Percentiles rank a stretch among this genome's conserved stretches.
Evolutionary conservation across 192 early-diverging fungal genomes (phyloP).

Genomic region (Coemansia sp.): DNA sequence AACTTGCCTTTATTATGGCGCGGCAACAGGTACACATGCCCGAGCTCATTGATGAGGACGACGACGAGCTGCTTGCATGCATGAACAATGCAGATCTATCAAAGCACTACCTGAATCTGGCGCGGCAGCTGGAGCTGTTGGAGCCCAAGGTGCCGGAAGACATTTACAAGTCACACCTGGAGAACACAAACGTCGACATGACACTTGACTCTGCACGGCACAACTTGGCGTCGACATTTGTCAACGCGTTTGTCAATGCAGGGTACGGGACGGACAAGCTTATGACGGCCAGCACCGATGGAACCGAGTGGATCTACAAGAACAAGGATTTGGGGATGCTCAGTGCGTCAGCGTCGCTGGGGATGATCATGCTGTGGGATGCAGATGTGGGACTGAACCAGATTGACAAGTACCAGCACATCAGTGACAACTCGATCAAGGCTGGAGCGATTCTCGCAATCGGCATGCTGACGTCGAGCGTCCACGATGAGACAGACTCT

Average conservation of each 20-base stretch:
- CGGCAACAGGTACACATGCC: conserved; percentile 82
- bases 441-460: conserved; percentile 93
- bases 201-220: conserved; percentile 92
- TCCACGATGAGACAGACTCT: conserved; percentile 88
- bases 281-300: conserved; percentile 64
- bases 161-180: conserved; percentile 96
- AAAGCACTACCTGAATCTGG: conserved; percentile 85
- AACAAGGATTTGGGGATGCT: conserved; percentile 98
- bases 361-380: conserved; percentile 93
- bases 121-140: conserved; percentile 88
- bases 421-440: conserved; percentile 76
- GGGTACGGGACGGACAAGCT: conserved; percentile 96
- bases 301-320: conserved; percentile 91
- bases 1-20: conserved; percentile 91
- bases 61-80: conserved; percentile 81
- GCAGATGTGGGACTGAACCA: conserved; percentile 84
- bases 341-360: conserved; percentile 92
- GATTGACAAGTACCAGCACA: conserved; percentile 95
- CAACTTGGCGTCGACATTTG: conserved; percentile 96
- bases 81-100: conserved; percentile 86
- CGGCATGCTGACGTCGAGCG: conserved; percentile 86
- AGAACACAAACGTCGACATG: conserved; percentile 72
- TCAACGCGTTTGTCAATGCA: conserved; percentile 98
- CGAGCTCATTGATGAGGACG: conserved; percentile 72
- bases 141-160: conserved; percentile 97